Base-by-base conservation (phyloP, 495 filamentous ascomycete genomes). In the Penicillium pulvis region DNA sequence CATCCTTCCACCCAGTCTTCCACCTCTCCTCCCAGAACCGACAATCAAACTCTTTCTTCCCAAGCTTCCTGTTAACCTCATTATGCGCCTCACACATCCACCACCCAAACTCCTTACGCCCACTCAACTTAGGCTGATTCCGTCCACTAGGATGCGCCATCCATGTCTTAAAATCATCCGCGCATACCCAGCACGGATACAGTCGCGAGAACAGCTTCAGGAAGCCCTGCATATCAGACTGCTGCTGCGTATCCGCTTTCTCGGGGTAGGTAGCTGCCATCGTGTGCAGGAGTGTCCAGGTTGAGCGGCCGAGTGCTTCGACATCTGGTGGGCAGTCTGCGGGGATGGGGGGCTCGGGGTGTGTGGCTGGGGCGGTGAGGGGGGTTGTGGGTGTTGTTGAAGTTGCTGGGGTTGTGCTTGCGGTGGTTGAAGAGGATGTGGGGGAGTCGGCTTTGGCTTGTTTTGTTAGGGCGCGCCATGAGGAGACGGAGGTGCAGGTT, bases 31-130 rank as follows among this genome's bases (percentile, higher is more conserved):
- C 87, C 91, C 93, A 97, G 68, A 83, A 85, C 23, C 76, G 77
- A 75, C 94, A 98, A 81, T 98, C 92, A 81, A 98, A 98, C 65
- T 81, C 81, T 65, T 84, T 79, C 81, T 98, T 98, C 58, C 94
- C 94, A 60, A 98, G 69, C 77, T 97, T 97, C 50, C 82, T 78
- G 81, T 98, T 98, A 23, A 98, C 94, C 63, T 91, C 92, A 79
- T 98, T 98, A 81, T 98, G 94, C 65, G 94, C 94, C 72, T 93
- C 89, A 67, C 94, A 98, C 81, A 98, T 87, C 95, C 95, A 98
- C 63, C 79, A 81, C 43, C 92, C 94, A 66, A 98, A 92, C 66
- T 90, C 90, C 35, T 83, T 81, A 44, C 89, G 73, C 54, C 83
- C 85, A 10, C 80, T 81, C 31, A 93, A 76, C 66, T 82, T 73